These are phyloP conservation scores for Talaromyces ruber DNA, from an alignment of 495 filamentous ascomycete genomes.

Conservation along the genomic window DNA sequence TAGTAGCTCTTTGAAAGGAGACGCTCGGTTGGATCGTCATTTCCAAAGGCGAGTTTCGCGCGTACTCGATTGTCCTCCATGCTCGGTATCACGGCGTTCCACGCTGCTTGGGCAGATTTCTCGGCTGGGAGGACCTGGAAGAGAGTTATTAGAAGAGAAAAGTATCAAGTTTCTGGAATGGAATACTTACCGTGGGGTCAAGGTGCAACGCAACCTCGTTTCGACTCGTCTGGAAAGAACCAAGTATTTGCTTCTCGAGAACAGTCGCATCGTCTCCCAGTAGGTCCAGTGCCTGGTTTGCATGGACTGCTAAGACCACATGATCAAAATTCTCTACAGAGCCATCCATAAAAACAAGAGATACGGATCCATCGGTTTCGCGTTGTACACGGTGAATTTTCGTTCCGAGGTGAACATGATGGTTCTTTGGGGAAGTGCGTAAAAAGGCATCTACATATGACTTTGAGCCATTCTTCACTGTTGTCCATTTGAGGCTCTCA, in stretches of 20 bases:
- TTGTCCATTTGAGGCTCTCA: neutral
- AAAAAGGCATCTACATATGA: neutral
- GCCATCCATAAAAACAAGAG: neutral
- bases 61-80: neutral
- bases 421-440: neutral
- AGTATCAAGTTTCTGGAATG: neutral
- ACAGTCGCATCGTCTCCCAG: neutral
- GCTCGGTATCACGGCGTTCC: neutral
- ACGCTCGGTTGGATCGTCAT: neutral
- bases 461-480: neutral
- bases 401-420: neutral
- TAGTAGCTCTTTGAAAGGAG: neutral
- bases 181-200: neutral
- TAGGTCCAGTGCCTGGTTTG: neutral
- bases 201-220: neutral
- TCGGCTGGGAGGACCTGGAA: neutral
- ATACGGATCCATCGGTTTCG: neutral
- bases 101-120: neutral
- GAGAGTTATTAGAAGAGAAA: neutral
- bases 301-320: neutral
- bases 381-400: neutral
- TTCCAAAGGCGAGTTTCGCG: neutral
- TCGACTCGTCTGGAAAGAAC: neutral
- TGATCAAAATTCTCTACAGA: neutral
- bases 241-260: neutral